Evolutionary conservation across 148 eudicot genomes (phyloP).

Genomic region (Rhododendron mucronatum): DNA sequence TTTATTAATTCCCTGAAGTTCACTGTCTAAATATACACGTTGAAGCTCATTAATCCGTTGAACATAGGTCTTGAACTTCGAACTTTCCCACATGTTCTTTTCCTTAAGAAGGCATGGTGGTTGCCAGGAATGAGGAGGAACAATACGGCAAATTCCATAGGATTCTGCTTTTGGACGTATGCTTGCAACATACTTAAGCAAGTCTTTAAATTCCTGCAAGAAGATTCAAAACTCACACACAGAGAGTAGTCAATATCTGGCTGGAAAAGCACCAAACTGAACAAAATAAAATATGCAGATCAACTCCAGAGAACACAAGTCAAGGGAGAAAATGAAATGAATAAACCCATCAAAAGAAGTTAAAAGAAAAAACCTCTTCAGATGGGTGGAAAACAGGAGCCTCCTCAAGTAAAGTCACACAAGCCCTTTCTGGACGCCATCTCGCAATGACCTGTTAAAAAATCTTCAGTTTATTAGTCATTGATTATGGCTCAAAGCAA

Average conservation of each 20-base stretch:
- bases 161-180: slow-evolving; percentile 56
- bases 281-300: slow-evolving; percentile 6
- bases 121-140: slow-evolving; percentile 82
- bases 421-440: slow-evolving; percentile 52
- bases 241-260: background rate
- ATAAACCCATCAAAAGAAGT: background rate
- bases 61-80: slow-evolving; percentile 37
- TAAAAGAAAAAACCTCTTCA: slow-evolving; percentile 47
- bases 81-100: slow-evolving; percentile 34
- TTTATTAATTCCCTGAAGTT: slow-evolving; percentile 21
- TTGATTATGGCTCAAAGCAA: background rate
- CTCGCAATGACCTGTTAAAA: slow-evolving; percentile 53
- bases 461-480: background rate
- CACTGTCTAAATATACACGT: slow-evolving; percentile 20
- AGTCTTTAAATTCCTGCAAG: slow-evolving; percentile 65
- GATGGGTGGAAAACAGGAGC: slow-evolving; percentile 69
- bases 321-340: background rate
- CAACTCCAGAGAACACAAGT: background rate
- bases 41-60: slow-evolving; percentile 45
- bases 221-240: slow-evolving; percentile 10
- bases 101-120: slow-evolving; percentile 53
- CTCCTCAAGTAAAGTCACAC: slow-evolving; percentile 43
- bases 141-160: slow-evolving; percentile 73
- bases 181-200: slow-evolving; percentile 52
- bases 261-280: slow-evolving; percentile 4